phyloP scores from a whole-genome alignment of 768 basidiomycete species.

The Lactifluus rugatus region DNA sequence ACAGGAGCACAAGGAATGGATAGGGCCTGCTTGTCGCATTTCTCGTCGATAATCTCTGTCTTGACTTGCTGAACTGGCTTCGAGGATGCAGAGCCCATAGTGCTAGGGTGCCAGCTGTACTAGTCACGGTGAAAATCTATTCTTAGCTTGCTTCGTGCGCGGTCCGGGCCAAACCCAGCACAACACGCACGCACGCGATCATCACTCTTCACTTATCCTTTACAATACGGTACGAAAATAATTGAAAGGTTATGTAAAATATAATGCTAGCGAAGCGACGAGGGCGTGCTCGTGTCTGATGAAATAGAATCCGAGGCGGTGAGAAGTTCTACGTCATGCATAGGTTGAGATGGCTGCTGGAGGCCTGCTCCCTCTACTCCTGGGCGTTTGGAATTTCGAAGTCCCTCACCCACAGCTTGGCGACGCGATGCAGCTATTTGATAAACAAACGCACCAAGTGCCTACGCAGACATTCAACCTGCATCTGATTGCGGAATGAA shows the following conservation, averaged over 20 bases:
- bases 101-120: background rate
- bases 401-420: background rate
- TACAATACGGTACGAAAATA: no score
- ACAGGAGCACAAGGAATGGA: slow-evolving; percentile 24
- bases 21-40: slow-evolving; percentile 12
- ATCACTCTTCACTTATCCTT: no score
- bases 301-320: slow-evolving; percentile 1
- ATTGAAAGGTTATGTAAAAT: no score
- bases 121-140: no score
- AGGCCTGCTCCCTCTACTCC: background rate
- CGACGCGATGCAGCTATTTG: background rate
- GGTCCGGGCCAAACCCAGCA: no score
- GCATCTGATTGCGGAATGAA: background rate
- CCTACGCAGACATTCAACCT: background rate
- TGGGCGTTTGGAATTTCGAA: background rate
- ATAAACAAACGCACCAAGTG: slow-evolving; percentile 8
- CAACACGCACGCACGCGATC: no score
- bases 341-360: background rate
- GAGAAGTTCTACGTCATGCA: background rate
- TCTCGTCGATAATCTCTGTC: slow-evolving; percentile 19
- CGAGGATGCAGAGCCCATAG: slow-evolving; percentile 32
- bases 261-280: background rate
- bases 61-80: slow-evolving; percentile 21
- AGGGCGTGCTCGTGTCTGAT: background rate
- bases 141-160: no score